Evolutionary conservation across 2,329 filamentous ascomycete genomes (phyloP).

Genomic region (Aspergillus pseudoterreus): DNA sequence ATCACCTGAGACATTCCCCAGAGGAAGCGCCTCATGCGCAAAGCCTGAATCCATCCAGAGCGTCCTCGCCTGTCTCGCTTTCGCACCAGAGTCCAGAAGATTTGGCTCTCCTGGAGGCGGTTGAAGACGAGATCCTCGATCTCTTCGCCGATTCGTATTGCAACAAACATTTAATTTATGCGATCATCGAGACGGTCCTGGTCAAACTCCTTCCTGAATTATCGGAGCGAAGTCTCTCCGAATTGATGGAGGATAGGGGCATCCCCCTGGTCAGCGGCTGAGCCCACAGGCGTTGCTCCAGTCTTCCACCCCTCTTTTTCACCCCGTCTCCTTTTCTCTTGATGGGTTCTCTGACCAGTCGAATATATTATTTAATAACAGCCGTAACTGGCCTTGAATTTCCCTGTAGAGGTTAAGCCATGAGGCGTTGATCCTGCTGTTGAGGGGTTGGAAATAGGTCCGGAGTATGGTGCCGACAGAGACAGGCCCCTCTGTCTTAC

Average conservation of each 20-base stretch:
- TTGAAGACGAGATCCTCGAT: slow-evolving; percentile 64
- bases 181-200: slow-evolving; percentile 76
- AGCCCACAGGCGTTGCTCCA: slow-evolving; percentile 4
- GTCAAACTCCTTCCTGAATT: slow-evolving; percentile 81
- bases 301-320: background rate
- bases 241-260: slow-evolving; percentile 71
- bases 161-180: slow-evolving; percentile 88
- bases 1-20: background rate
- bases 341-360: background rate
- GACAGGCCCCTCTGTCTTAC: too few relatives aligned
- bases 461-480: too few relatives aligned
- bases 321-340: background rate
- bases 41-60: slow-evolving; percentile 1
- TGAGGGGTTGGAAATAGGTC: too few relatives aligned
- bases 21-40: background rate
- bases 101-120: slow-evolving; percentile 52
- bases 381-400: too few relatives aligned
- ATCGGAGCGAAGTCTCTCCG: slow-evolving; percentile 64
- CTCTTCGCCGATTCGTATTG: slow-evolving; percentile 78
- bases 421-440: too few relatives aligned
- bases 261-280: slow-evolving; percentile 19
- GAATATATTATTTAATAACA: too few relatives aligned
- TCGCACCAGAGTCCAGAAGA: slow-evolving; percentile 32
- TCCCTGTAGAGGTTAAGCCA: too few relatives aligned
- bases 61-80: slow-evolving; percentile 9